Conservation (phyloP, 2,329 filamentous ascomycete species). For the Coniochaeta pulveracea region DNA sequence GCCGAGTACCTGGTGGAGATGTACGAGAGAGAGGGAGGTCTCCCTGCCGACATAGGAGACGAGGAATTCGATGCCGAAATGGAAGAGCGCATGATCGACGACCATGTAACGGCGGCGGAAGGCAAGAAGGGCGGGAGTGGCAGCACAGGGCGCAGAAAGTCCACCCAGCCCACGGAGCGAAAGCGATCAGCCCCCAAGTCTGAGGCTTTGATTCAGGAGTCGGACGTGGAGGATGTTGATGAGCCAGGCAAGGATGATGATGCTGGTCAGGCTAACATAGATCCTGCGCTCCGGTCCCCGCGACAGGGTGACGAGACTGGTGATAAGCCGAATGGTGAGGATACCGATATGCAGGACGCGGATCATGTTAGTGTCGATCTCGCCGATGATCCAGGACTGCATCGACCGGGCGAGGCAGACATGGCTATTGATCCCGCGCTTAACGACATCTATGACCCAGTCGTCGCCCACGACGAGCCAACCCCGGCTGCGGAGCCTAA, state of each 20-base stretch:
- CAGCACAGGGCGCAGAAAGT: not conserved
- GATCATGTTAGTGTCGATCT: slow-evolving; percentile 2
- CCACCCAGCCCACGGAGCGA: not conserved
- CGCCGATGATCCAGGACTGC: not conserved
- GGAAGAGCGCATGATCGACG: not conserved
- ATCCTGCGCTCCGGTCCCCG: not conserved
- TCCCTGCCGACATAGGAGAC: slow-evolving; percentile 3
- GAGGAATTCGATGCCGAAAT: slow-evolving; percentile 2
- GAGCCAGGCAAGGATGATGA: slow-evolving; percentile 1
- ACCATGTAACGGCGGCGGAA: not conserved
- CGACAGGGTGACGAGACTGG: not conserved
- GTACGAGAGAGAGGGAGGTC: slow-evolving; percentile 11
- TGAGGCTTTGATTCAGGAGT: not conserved
- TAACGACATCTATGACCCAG: not conserved
- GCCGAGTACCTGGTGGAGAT: slow-evolving; percentile 11
- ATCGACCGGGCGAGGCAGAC: not conserved
- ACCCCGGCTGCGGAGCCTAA: not conserved
- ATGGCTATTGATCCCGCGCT: not conserved
- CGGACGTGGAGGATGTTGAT: not conserved
- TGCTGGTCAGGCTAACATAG: slow-evolving; percentile 1
- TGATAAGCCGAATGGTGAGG: not conserved
- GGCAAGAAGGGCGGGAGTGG: not conserved
- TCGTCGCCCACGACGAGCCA: not conserved
- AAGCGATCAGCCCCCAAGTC: not conserved
- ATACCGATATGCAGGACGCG: not conserved